Evolutionary conservation across 306 rosid genomes (phyloP), one percentile per base, ranked within the genome.

Genomic region (Dryas drummondii): DNA sequence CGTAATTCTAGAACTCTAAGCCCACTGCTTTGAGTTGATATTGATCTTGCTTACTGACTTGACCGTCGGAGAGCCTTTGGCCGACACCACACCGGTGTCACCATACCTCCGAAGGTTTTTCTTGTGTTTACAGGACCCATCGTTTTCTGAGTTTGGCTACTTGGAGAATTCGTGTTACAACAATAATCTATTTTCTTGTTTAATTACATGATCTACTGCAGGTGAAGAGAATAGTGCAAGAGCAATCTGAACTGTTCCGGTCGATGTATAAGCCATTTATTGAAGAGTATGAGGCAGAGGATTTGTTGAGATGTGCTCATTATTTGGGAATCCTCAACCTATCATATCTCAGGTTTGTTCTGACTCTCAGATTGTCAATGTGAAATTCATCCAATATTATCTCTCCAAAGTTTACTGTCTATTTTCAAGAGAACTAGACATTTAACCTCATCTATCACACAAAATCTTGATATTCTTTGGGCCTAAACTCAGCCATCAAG

Each of bases 151-250:
- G n/a, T n/a, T n/a, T n/a, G n/a, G n/a, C n/a, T n/a, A n/a, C n/a
- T n/a, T n/a, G n/a, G n/a, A n/a, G n/a, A n/a, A n/a, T n/a, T n/a
- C n/a, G n/a, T n/a, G n/a, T n/a, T n/a, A n/a, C n/a, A n/a, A n/a
- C n/a, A n/a, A n/a, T n/a, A n/a, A 17, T 16, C 62, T 22, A 4
- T 66, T 14, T 56, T 32, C 13, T 22, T 22, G 22, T 50, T 22
- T 45, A 44, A 32, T 45, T 48, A 62, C 14, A 42, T 81, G 41
- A 70, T 76, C 50, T 83, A 50, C 50, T 64, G 68, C 84, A 94
- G 98, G 96, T 90, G 79, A 86, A 81, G 82, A 94, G 90, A 87
- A 94, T 94, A 72, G 97, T 91, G 45, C 66, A 76, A 32, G 97
- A 96, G 62, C 97, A 94, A 76, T 88, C 83, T 82, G 83, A 84